Conservation (phyloP, 1,284 basidiomycete genomes). For the Heterobasidion parviporum region DNA sequence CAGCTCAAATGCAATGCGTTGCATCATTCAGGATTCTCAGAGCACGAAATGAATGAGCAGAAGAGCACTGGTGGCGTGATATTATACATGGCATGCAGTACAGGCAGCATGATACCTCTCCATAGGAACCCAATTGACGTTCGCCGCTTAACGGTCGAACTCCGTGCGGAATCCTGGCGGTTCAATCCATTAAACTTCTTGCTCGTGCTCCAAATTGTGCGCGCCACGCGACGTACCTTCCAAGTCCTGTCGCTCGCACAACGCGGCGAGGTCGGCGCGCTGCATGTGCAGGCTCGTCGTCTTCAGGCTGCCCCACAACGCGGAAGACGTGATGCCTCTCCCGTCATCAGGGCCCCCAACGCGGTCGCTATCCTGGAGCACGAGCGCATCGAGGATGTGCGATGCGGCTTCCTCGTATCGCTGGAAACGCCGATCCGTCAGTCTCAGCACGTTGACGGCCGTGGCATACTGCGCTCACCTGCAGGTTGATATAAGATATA, state of each 20-base stretch:
- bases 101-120: not conserved
- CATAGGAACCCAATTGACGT: not conserved
- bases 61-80: not conserved
- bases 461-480: slow-evolving; percentile 35
- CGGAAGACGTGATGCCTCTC: slow-evolving; percentile 66
- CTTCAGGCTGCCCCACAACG: slow-evolving; percentile 81
- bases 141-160: not conserved
- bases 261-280: slow-evolving; percentile 59
- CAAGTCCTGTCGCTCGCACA: slow-evolving; percentile 67
- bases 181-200: not conserved
- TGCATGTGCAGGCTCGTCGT: slow-evolving; percentile 75
- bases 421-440: slow-evolving; percentile 23
- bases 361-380: slow-evolving; percentile 78
- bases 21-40: too few relatives aligned
- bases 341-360: slow-evolving; percentile 33
- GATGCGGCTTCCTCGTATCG: slow-evolving; percentile 79
- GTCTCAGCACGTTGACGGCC: not conserved
- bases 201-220: not conserved
- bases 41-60: too few relatives aligned
- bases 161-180: not conserved
- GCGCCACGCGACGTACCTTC: slow-evolving; percentile 41
- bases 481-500: slow-evolving; percentile 84
- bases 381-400: slow-evolving; percentile 79
- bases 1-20: too few relatives aligned
- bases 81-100: not conserved